Base-by-base conservation (phyloP, 345 rosid species). In the Clarkia xantiana region DNA sequence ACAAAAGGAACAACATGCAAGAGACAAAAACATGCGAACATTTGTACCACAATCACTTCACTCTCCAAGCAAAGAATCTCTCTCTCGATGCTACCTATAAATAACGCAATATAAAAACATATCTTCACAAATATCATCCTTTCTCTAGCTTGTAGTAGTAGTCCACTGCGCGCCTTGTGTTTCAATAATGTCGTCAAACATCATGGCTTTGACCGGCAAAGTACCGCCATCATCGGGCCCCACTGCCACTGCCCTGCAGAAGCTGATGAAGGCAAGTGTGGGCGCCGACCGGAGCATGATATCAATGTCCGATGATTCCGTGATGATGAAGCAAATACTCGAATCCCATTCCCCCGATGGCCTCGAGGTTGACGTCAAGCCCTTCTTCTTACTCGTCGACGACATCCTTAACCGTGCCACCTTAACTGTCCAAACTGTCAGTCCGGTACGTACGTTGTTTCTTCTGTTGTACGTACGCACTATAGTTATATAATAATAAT, bases 1-100 rank as follows among this genome's bases (percentile, higher is more conserved):
- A 14, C 50, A 10, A 20, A 14, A 47, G 22, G 4, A 18, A 9
- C 16, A 52, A 45, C 75, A 52, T 46, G 52, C 40, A 42, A 14
- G 76, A 82, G 82, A 86, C 77, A 82, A 86, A 76, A 84, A 74
- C 78, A 85, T 74, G 48, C 81, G 80, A 76, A 77, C 81, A 61
- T 44, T 44, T 53, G 18, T 13, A 19, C 2, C 15, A 13, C 19
- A 18, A 25, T 51, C 34, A 15, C 11, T 4, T 46, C 50, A 20
- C 22, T 48, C 13, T n/a, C 17, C 34, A 44, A 10, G 47, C 18
- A 10, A 14, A 14, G 53, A 13, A n/a, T 34, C 11, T 42, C 41
- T 9, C 16, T 25, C 20, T 40, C 10, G 16, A 13, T 29, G 10
- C 18, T 40, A 41, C 45, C 55, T 58, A 49, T 29, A 59, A 50